These are phyloP conservation scores for Irpex sp. DNA, from an alignment of 1,284 basidiomycete species.

Conservation along the genomic window DNA sequence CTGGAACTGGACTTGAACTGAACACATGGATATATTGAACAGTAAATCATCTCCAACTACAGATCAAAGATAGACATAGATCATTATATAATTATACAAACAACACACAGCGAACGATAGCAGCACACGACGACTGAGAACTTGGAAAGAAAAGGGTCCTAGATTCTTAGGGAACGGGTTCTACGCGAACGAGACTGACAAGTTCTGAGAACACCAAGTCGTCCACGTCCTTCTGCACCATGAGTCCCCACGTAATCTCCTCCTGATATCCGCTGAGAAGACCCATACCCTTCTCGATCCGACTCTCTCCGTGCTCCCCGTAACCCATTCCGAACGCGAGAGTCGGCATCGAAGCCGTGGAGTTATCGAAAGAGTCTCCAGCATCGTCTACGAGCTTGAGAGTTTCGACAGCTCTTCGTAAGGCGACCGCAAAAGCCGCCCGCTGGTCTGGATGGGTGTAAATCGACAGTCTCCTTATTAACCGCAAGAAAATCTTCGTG, in stretches of 20 bases:
- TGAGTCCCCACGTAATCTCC: constrained; percentile 58
- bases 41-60: background rate
- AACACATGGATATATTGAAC: background rate
- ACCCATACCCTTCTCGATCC: constrained; percentile 66
- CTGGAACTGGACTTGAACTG: background rate
- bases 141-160: background rate
- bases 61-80: background rate
- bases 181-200: constrained; percentile 67
- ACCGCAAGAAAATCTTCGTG: constrained; percentile 58
- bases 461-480: constrained; percentile 58
- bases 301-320: constrained; percentile 66
- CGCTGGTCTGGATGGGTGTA: constrained; percentile 46
- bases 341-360: constrained; percentile 49
- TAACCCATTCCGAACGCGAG: constrained; percentile 75
- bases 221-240: constrained; percentile 67
- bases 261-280: constrained; percentile 73
- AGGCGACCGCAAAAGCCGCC: constrained; percentile 57
- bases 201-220: constrained; percentile 69
- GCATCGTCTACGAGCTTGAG: constrained; percentile 83
- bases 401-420: constrained; percentile 78
- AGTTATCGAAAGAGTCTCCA: constrained; percentile 69
- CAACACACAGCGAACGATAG: background rate
- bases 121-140: background rate
- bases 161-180: background rate
- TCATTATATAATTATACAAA: background rate